Evolutionary conservation across 2,329 filamentous ascomycete genomes (phyloP).

Genomic region (Fonsecaea erecta): DNA sequence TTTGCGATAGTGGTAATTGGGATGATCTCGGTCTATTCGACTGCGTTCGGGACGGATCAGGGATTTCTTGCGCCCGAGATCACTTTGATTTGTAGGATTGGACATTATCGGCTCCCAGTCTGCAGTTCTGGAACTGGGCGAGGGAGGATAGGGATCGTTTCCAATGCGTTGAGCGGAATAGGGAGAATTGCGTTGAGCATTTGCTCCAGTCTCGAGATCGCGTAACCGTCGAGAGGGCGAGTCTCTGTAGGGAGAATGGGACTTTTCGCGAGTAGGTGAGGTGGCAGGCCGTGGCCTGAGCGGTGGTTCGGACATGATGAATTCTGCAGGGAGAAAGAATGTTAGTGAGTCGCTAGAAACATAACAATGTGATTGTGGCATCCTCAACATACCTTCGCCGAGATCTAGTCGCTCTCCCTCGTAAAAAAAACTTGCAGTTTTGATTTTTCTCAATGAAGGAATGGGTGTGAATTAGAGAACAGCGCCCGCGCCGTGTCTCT

Average conservation of each 20-base stretch:
- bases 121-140: constrained; percentile 53
- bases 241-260: constrained; percentile 67
- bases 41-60: constrained; percentile 87
- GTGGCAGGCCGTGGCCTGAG: constrained; percentile 66
- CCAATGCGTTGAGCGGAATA: constrained; percentile 22
- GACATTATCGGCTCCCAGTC: constrained; percentile 61
- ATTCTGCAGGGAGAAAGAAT: constrained; percentile 22
- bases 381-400: constrained; percentile 12
- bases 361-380: constrained; percentile 26
- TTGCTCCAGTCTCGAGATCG: constrained; percentile 68
- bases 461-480: constrained; percentile 11
- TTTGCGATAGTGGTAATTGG: constrained; percentile 93
- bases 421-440: neutral
- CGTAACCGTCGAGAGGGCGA: constrained; percentile 70
- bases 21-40: constrained; percentile 82
- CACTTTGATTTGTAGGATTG: constrained; percentile 44
- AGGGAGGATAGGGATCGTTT: constrained; percentile 35
- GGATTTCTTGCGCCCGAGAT: constrained; percentile 76
- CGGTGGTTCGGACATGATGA: constrained; percentile 58
- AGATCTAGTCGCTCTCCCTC: neutral
- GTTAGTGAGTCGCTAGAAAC: constrained; percentile 24
- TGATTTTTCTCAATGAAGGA: neutral
- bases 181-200: constrained; percentile 48
- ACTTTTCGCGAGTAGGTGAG: constrained; percentile 63
- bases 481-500: constrained; percentile 28